Evolutionary conservation across 148 eudicot genomes (phyloP), one percentile per base, ranked within the genome.

Genomic region (Pouteria glomerata): DNA sequence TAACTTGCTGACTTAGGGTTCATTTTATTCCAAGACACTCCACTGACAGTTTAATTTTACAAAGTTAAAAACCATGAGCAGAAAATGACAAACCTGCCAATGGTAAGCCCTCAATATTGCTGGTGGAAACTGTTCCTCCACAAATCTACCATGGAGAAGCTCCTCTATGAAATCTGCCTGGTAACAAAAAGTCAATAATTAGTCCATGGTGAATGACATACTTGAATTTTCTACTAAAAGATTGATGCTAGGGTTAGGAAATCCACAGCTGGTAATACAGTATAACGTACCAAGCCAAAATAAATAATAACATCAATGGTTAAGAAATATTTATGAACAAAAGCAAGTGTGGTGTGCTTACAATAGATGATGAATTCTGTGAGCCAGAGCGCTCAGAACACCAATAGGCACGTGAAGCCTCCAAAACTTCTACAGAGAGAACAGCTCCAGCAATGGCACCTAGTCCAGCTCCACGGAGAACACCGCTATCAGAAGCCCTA

Each of bases 381-480:
- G 74, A 71, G 24, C 75, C 76, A 30, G 84, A 79, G 64, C 69
- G 81, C 8, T 85, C 84, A 45, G 83, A 80, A 72, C 75, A 83
- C 89, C 89, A 85, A 71, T 80, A 83, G 74, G 92, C 82, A 69
- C 87, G 84, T 47, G 84, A 82, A 57, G 86, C 87, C 72, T 83
- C 87, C 73, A 88, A 69, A 66, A 88, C 81, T 71, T 88, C 92
- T 14, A 83, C 78, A 66, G 84, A 85, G n/a, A 86, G 82, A 71
- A 85, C 79, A 37, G 86, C 89, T 30, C 92, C 92, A 45, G 89
- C 92, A 78, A 88, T 68, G 59, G 92, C 92, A 68, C 88, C 89
- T 26, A 88, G 61, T 66, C 85, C 88, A 71, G 87, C 89, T 42
- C 92, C 87, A 64, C 86, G 85, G 15, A 88, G 70, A 39, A 85